Evolutionary conservation across 257 asterid species (phyloP), one percentile per base, ranked within the genome.

Genomic region (Datura wrightii): DNA sequence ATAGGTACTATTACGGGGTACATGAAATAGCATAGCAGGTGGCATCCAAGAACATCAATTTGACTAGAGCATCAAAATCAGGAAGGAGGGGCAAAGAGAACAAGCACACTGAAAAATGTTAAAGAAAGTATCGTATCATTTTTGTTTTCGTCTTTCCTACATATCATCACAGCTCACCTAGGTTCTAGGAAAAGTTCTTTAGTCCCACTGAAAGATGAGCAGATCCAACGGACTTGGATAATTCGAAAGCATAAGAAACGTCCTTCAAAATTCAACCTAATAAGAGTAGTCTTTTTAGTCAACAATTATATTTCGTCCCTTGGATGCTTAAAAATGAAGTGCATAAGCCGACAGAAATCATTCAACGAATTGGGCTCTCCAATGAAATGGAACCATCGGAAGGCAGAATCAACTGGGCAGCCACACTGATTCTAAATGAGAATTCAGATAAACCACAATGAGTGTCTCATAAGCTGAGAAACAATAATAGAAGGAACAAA

Each of bases 181-280:
- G 24, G 13, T 74, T 74, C 60, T 48, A 74, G 42, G 80, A 48
- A 9, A 69, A 69, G 44, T 11, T 74, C 19, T 74, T 72, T 74
- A 13, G 58, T 74, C 60, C 41, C 80, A 74, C 31, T 48, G 60
- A 74, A 46, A 19, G 80, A 74, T 48, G 60, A 74, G 42, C 41
- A 72, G 41, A 44, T 19, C n/a, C 55, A 16, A 44, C 10, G 56
- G n/a, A 44, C 56, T 71, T 44, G 79, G 39, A 71, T 44, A 71
- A 44, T n/a, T 9, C 36, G 44, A 44, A 71, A n/a, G 39, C 56
- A 44, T 71, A 19, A 72, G 18, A 44, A 46, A 34, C 46, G 41
- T 1, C 59, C 59, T 13, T 74, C 56, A 46, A 48, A 48, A 74
- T 74, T 48, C 80, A 74, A 74, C 59, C 56, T 19, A 74, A 48